Evolutionary conservation across 2,329 filamentous ascomycete genomes (phyloP).

Genomic region (Pestalotiopsis sp.): DNA sequence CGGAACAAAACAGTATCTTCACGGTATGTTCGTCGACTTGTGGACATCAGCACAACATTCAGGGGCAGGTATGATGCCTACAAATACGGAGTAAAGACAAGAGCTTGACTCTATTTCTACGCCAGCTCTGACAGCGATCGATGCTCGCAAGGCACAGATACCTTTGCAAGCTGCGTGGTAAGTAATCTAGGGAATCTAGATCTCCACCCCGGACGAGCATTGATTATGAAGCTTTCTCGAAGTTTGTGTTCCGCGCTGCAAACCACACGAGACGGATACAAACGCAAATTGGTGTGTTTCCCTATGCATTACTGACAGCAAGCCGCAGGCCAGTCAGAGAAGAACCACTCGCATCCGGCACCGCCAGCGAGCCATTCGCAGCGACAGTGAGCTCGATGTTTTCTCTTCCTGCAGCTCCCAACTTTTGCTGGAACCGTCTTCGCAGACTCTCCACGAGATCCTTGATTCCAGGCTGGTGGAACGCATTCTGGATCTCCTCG

Average conservation of each 20-base stretch:
- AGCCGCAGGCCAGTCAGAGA: not conserved
- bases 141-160: too few species aligned
- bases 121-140: too few species aligned
- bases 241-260: not conserved
- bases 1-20: too few species aligned
- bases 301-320: not conserved
- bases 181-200: too few species aligned
- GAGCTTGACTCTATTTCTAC: too few species aligned
- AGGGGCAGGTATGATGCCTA: too few species aligned
- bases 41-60: too few species aligned
- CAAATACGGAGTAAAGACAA: too few species aligned
- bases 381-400: not conserved
- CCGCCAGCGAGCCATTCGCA: not conserved
- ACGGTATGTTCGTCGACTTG: too few species aligned
- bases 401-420: not conserved
- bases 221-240: not conserved
- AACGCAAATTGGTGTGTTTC: not conserved
- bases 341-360: not conserved
- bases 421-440: not conserved
- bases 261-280: not conserved
- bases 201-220: too few species aligned
- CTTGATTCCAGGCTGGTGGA: constrained; percentile 28
- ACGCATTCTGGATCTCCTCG: constrained; percentile 52
- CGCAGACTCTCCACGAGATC: not conserved
- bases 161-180: too few species aligned